Evolutionary conservation across 2,329 filamentous ascomycete genomes (phyloP).

Genomic region (Botrytis paeoniae): DNA sequence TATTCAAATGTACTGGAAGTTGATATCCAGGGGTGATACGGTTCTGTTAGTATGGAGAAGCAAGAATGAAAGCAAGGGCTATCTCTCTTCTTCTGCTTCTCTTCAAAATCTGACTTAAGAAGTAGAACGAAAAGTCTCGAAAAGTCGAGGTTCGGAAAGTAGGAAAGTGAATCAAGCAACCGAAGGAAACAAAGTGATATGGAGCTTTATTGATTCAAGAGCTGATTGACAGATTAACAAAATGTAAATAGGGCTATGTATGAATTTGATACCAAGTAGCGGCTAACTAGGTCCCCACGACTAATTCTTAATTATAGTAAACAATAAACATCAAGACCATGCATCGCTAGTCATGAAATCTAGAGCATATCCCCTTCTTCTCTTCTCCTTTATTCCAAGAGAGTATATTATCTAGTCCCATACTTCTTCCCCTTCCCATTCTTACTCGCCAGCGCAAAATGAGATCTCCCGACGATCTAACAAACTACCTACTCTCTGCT

Average conservation of each 20-base stretch:
- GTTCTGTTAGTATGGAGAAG: background rate
- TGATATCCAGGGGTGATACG: background rate
- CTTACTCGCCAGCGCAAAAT: background rate
- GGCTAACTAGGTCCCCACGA: background rate
- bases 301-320: background rate
- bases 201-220: background rate
- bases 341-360: background rate
- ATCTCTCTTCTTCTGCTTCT: background rate
- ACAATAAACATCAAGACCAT: background rate
- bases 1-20: background rate
- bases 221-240: background rate
- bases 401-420: background rate
- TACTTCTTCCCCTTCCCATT: background rate
- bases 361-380: background rate
- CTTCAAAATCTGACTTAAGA: background rate
- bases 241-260: background rate
- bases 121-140: background rate
- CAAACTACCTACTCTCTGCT: background rate
- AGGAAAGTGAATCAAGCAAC: background rate
- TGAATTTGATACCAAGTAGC: conserved; percentile 1
- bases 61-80: background rate
- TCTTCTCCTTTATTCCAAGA: background rate
- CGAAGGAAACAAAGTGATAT: background rate
- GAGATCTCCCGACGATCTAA: conserved; percentile 3
- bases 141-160: background rate